phyloP scores from a whole-genome alignment of 1,139 yeast genomes.

The Sugiyamaella sp. region DNA sequence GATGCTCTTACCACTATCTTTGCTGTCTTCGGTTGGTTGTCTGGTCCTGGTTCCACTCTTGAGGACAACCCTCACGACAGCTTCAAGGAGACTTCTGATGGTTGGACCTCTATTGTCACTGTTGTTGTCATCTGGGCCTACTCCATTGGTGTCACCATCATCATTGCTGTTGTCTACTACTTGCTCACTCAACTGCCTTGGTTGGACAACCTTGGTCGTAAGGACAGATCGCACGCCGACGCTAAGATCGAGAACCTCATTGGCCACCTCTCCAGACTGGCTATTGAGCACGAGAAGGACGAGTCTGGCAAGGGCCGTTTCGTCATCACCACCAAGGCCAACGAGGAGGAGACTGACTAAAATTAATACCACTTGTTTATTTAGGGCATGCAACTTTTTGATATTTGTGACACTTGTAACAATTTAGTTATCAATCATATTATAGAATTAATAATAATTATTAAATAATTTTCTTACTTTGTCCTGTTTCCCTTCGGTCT shows the following conservation, averaged over 20 bases:
- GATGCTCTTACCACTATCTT: slow-evolving; percentile 90
- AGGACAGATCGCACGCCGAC: slow-evolving; percentile 39
- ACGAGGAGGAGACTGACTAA: slow-evolving; percentile 43
- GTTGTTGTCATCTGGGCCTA: slow-evolving; percentile 92
- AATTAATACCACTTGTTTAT: slow-evolving; percentile 10
- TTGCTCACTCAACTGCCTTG: slow-evolving; percentile 50
- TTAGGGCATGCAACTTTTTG: slow-evolving; percentile 19
- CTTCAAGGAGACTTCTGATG: slow-evolving; percentile 53
- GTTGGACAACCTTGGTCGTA: slow-evolving; percentile 42
- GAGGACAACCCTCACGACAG: slow-evolving; percentile 34
- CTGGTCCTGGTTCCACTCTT: slow-evolving; percentile 47
- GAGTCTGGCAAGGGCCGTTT: slow-evolving; percentile 40
- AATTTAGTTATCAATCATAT: slow-evolving; percentile 15
- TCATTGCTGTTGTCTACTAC: slow-evolving; percentile 96
- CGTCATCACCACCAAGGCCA: slow-evolving; percentile 40
- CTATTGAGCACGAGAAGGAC: slow-evolving; percentile 44
- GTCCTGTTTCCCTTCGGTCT: not conserved
- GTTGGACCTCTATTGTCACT: slow-evolving; percentile 95
- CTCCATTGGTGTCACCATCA: slow-evolving; percentile 96
- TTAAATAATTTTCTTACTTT: not conserved
- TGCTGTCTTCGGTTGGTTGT: slow-evolving; percentile 96
- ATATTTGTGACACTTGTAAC: slow-evolving; percentile 11
- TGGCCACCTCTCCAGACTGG: slow-evolving; percentile 43
- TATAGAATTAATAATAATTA: slow-evolving; percentile 15
- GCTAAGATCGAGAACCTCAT: slow-evolving; percentile 44